Conservation (phyloP, 1,284 basidiomycete genomes). For the Rhizoctonia solani region DNA sequence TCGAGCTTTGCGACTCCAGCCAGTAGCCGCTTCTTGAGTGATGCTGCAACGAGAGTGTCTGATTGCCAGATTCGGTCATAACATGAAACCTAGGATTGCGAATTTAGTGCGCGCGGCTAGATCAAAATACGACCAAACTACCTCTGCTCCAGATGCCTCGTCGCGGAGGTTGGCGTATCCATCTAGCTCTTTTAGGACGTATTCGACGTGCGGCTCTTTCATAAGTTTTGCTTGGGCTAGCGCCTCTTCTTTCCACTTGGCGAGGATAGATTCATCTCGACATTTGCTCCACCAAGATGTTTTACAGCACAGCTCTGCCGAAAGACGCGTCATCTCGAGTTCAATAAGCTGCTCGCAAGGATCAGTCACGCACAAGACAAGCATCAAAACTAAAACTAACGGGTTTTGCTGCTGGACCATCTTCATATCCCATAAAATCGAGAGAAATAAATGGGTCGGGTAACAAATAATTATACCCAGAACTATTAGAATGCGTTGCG, state of each 20-base stretch:
- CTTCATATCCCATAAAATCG: background rate
- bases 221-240: conserved; percentile 46
- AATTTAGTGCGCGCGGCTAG: background rate
- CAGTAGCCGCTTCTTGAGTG: conserved; percentile 36
- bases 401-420: background rate
- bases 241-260: conserved; percentile 47
- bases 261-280: conserved; percentile 43
- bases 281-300: conserved; percentile 52
- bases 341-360: conserved; percentile 50
- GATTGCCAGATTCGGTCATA: conserved; percentile 61
- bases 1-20: conserved; percentile 46
- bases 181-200: conserved; percentile 56
- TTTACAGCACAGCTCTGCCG: conserved; percentile 51
- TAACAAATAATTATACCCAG: too few species aligned
- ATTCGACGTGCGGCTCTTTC: conserved; percentile 53
- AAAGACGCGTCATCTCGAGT: conserved; percentile 56
- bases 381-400: background rate
- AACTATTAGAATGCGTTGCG: too few species aligned
- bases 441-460: too few species aligned
- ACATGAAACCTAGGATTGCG: conserved; percentile 50
- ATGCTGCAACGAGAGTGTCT: conserved; percentile 42
- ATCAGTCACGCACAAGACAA: background rate
- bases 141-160: conserved; percentile 47
- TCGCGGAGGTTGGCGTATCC: conserved; percentile 55
- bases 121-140: conserved; percentile 37